Evolutionary conservation across 169 alveolate genomes (phyloP).

Genomic region (Eimeria acervulina): DNA sequence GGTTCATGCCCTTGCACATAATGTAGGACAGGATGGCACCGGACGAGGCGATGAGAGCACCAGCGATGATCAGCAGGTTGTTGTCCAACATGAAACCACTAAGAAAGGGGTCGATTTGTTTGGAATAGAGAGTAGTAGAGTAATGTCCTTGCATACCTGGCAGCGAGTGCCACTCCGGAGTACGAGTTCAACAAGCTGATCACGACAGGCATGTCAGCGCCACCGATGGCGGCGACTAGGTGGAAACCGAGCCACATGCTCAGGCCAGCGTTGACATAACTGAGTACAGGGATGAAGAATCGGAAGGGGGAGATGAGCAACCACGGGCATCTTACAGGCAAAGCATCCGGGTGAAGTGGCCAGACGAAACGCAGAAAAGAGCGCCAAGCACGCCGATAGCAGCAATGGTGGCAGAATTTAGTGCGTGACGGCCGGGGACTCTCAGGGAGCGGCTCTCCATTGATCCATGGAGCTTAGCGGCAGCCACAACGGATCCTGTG

Average conservation of each 20-base stretch:
- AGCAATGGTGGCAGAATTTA: constrained; percentile 68
- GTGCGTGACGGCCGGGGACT: constrained; percentile 89
- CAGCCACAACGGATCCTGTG: constrained; percentile 97
- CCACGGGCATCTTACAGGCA: constrained; percentile 61
- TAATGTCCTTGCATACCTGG: constrained; percentile 85
- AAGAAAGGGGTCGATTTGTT: not conserved
- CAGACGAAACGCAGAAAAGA: constrained; percentile 69
- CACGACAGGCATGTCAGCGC: constrained; percentile 98
- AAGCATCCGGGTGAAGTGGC: constrained; percentile 63
- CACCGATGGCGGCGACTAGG: constrained; percentile 95
- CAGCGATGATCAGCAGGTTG: constrained; percentile 94
- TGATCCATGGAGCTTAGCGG: constrained; percentile 95
- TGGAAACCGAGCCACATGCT: constrained; percentile 92
- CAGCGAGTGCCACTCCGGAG: constrained; percentile 96
- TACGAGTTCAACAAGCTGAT: constrained; percentile 96
- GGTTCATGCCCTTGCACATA: constrained; percentile 97
- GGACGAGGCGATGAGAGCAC: constrained; percentile 96
- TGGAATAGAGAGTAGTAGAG: not conserved
- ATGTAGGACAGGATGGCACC: constrained; percentile 97
- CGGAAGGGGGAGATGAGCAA: not conserved
- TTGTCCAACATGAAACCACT: constrained; percentile 92
- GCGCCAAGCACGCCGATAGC: constrained; percentile 79
- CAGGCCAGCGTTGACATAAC: constrained; percentile 74
- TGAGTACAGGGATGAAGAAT: constrained; percentile 24
- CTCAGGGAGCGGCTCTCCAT: constrained; percentile 90